phyloP scores from a whole-genome alignment of 2,329 filamentous ascomycete genomes.

The Penicillium thymicola region DNA sequence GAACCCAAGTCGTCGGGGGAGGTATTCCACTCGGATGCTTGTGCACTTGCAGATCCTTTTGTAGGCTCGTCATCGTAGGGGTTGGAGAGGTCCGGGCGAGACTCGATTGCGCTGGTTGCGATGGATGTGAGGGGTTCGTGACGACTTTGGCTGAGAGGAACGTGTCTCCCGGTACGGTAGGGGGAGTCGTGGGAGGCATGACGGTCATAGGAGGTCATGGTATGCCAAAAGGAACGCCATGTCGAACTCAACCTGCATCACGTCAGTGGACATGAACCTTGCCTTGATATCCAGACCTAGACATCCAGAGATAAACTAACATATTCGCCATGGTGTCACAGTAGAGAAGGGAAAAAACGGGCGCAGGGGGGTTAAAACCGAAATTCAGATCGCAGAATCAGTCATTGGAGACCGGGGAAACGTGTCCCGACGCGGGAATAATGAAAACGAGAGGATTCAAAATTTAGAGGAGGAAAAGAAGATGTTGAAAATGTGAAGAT shows the following conservation, averaged over 20 bases:
- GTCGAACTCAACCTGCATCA: constrained; percentile 60
- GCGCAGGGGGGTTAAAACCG: constrained; percentile 1
- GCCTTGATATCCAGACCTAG: background rate
- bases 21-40: constrained; percentile 60
- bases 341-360: background rate
- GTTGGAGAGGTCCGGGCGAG: constrained; percentile 75
- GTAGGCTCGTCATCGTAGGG: constrained; percentile 72
- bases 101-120: constrained; percentile 80
- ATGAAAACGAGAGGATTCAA: background rate
- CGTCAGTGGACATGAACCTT: constrained; percentile 6
- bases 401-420: constrained; percentile 1
- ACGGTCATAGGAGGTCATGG: constrained; percentile 74
- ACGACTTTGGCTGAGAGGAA: constrained; percentile 78
- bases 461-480: background rate
- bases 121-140: constrained; percentile 82
- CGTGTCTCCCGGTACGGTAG: constrained; percentile 84
- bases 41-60: constrained; percentile 54
- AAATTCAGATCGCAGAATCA: background rate
- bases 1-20: constrained; percentile 55
- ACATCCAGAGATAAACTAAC: constrained; percentile 12
- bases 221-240: constrained; percentile 93
- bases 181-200: constrained; percentile 91
- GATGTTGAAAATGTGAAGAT: background rate
- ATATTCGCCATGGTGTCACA: constrained; percentile 22
- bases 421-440: background rate